Evolutionary conservation across 108 stramenopile genomes (phyloP).

Genomic region (Asterionellopsis glacialis): DNA sequence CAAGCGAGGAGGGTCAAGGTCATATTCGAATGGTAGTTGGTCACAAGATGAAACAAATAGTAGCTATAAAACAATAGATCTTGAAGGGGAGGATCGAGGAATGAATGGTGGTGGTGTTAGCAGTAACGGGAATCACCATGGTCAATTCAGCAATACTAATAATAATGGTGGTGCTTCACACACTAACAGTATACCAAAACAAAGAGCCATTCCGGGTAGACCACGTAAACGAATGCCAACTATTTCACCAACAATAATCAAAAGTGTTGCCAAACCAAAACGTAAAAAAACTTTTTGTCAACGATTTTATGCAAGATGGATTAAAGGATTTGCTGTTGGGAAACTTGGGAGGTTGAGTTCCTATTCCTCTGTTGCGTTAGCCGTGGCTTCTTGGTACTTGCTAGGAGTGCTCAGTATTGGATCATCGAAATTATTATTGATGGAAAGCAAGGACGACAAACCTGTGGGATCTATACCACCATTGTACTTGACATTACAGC

Average conservation of each 20-base stretch:
- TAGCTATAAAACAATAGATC: too few relatives aligned
- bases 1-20: too few relatives aligned
- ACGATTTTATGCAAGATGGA: slow-evolving; percentile 15
- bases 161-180: not conserved
- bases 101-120: too few relatives aligned
- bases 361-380: slow-evolving; percentile 23
- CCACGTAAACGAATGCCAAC: not conserved
- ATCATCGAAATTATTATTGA: slow-evolving; percentile 62
- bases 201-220: not conserved
- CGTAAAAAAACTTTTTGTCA: not conserved
- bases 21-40: too few relatives aligned
- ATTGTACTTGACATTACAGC: slow-evolving; percentile 47
- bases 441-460: slow-evolving; percentile 28
- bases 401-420: slow-evolving; percentile 76
- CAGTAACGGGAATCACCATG: too few relatives aligned
- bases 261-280: not conserved
- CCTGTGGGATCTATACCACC: slow-evolving; percentile 37
- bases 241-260: not conserved
- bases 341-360: not conserved
- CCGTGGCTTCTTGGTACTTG: slow-evolving; percentile 68
- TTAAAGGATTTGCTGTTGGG: not conserved
- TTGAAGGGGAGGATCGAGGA: too few relatives aligned
- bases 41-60: too few relatives aligned
- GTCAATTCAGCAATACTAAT: too few relatives aligned
- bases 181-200: not conserved